Percentiles rank a stretch among this genome's conserved stretches.
phyloP scores from a whole-genome alignment of 2,329 filamentous ascomycete genomes.

The Tolypocladium capitatum region DNA sequence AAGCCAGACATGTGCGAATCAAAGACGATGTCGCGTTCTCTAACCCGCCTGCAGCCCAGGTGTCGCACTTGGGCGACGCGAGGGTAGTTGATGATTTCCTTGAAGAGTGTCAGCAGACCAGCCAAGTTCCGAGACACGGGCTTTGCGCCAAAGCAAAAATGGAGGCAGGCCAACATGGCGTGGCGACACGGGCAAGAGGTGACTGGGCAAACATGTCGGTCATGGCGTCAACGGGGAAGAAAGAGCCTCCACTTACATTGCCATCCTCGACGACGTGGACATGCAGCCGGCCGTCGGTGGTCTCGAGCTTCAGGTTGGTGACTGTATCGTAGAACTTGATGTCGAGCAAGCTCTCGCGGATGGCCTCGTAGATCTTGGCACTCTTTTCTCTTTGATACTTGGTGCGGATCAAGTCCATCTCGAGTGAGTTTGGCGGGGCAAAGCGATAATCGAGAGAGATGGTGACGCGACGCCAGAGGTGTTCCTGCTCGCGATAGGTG shows the following conservation, averaged over 20 bases:
- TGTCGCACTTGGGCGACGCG: conserved; percentile 60
- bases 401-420: conserved; percentile 65
- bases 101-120: conserved; percentile 13
- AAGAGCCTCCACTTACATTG: conserved; percentile 39
- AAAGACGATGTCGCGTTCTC: conserved; percentile 67
- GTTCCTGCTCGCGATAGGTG: conserved; percentile 73
- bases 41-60: conserved; percentile 49
- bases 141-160: background rate
- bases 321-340: conserved; percentile 96
- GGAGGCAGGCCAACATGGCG: background rate
- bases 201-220: background rate
- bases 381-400: conserved; percentile 86
- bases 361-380: conserved; percentile 83
- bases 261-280: conserved; percentile 97
- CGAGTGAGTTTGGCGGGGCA: conserved; percentile 67
- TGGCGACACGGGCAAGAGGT: background rate
- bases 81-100: conserved; percentile 84
- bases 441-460: conserved; percentile 87
- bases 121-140: background rate
- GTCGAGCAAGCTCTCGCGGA: conserved; percentile 79
- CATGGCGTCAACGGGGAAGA: background rate
- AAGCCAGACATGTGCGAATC: conserved; percentile 93
- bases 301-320: conserved; percentile 89
- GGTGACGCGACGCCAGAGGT: conserved; percentile 75
- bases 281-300: conserved; percentile 73